A percentile compares a stretch with the other conserved stretches of the same genome.
Conservation (phyloP, 2,329 filamentous ascomycete genomes). For the Sordariomycetes sp. region DNA sequence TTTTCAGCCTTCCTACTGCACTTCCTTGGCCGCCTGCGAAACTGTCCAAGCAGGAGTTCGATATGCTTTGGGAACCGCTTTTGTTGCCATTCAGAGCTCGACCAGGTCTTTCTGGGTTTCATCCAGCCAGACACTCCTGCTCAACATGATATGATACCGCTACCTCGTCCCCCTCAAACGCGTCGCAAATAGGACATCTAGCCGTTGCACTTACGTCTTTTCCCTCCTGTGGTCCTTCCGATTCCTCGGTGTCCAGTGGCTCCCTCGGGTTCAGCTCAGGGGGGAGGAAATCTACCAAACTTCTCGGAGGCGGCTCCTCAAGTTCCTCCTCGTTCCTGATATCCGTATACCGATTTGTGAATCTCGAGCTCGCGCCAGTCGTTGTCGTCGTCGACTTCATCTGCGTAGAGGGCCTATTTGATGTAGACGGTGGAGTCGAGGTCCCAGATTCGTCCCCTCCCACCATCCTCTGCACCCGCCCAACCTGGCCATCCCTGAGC, state of each 20-base stretch:
- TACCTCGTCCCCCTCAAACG: conserved; percentile 58
- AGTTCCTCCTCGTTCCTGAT: conserved; percentile 23
- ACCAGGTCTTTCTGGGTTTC: no score
- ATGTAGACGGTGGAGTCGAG: no score
- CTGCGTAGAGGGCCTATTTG: no score
- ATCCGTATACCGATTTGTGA: conserved; percentile 22
- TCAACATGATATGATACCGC: conserved; percentile 61
- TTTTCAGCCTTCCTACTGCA: no score
- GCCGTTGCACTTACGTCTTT: conserved; percentile 5
- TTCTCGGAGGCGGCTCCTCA: conserved; percentile 28
- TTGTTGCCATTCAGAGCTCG: no score
- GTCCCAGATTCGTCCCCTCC: no score
- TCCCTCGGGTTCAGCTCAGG: conserved; percentile 20
- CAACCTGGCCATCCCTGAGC: conserved; percentile 60
- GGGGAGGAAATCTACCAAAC: conserved; percentile 38
- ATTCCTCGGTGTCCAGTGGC: no score
- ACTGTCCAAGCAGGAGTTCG: no score
- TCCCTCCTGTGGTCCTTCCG: not conserved
- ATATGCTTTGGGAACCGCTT: no score
- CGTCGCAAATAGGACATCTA: conserved; percentile 56
- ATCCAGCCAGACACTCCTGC: no score
- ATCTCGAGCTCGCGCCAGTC: conserved; percentile 10
- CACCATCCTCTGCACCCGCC: conserved; percentile 58
- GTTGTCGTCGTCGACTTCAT: conserved; percentile 2
- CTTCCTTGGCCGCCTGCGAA: no score